Conservation (phyloP, 331 rosid genomes). For the Pyracantha coccinea region DNA sequence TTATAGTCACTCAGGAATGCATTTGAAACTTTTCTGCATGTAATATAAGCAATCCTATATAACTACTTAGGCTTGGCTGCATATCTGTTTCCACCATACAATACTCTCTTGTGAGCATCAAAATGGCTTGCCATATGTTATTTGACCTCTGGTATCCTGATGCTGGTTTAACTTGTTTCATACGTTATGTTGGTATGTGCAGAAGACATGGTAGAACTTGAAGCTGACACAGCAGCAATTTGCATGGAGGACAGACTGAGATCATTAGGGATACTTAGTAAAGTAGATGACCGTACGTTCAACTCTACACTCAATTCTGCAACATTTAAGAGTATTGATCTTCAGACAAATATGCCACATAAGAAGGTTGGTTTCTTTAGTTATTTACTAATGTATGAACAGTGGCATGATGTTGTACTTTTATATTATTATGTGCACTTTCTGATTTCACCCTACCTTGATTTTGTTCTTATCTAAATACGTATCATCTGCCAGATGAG, state of each 20-base stretch:
- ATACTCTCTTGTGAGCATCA: neutral
- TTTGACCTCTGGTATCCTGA: neutral
- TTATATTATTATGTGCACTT: neutral
- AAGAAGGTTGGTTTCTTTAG: constrained; percentile 47
- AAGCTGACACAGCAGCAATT: constrained; percentile 30
- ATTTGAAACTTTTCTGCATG: neutral
- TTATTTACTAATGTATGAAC: neutral
- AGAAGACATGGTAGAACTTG: constrained; percentile 39
- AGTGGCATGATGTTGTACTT: neutral
- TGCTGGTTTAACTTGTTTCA: neutral
- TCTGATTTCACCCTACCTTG: neutral
- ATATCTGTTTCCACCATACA: neutral
- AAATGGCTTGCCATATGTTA: neutral
- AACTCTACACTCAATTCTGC: constrained; percentile 32
- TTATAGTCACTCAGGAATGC: neutral
- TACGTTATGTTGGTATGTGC: constrained; percentile 27
- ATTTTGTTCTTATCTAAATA: constrained; percentile 1
- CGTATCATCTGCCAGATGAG: constrained; percentile 42
- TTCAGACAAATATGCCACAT: constrained; percentile 37
- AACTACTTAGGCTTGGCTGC: neutral
- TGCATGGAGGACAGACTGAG: constrained; percentile 71
- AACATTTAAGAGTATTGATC: constrained; percentile 50
- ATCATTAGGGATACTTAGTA: constrained; percentile 53
- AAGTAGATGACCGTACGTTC: constrained; percentile 33
- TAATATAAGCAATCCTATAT: neutral